Evolutionary conservation across 1,284 basidiomycete genomes (phyloP), one percentile per base, ranked within the genome.

Genomic region (Polyporus tsugae): DNA sequence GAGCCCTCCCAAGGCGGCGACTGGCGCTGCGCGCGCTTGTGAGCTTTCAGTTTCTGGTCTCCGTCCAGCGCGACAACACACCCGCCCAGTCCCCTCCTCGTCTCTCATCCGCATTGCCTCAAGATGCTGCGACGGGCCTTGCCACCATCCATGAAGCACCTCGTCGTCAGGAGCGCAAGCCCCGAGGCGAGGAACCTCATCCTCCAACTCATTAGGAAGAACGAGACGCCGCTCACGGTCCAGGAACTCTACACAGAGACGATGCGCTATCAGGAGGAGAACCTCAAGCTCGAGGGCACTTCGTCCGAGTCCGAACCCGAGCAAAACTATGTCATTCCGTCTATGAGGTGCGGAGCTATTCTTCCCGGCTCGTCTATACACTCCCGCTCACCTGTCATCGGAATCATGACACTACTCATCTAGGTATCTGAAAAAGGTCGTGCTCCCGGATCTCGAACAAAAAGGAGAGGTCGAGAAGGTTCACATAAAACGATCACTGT

Each of bases 351-450:
- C 38, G 58, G 6, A 15, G 11, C 19, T 10, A 19, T n/a, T 38
- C 17, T 10, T 19, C 41, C 19, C 44, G 3, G 58, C 4, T 29
- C n/a, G 13, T 33, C 35, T n/a, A 9, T n/a, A 5, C 29, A 29
- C 29, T 2, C 29, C 19, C 11, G 17, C 13, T 38, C 38, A 25
- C 19, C 22, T 13, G 19, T 11, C 25, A 22, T 5, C 58, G 22
- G 17, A 41, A 13, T 6, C 19, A 17, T 5, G 7, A 58, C 35
- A 19, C 19, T 39, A 10, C n/a, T 41, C 38, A 22, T 39, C 6
- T 19, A 63, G 62, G 62, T 57, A 63, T 25, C 52, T 63, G 19
- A 63, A 63, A 22, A 55, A 63, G 38, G 36, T 63, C 36, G 62
- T 63, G 25, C 62, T 63, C 38, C 49, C 36, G 4, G 52, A 63